A percentile compares a stretch with the other conserved stretches of the same genome.
phyloP scores from a whole-genome alignment of 192 early-diverging fungal species.

The Oehlia diaphana region DNA sequence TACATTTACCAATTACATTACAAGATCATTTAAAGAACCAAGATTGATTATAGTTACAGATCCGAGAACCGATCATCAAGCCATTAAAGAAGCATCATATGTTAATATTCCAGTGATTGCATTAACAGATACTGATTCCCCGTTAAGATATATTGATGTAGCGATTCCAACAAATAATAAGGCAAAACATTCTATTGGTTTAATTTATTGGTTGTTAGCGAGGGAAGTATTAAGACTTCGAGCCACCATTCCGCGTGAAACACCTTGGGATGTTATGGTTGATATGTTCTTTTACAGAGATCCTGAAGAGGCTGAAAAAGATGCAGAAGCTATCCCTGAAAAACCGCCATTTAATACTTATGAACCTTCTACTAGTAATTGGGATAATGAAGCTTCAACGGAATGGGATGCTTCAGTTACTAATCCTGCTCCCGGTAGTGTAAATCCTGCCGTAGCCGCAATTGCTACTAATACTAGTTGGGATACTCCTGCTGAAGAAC shows the following conservation, averaged over 20 bases:
- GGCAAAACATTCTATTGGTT: slow-evolving; percentile 98
- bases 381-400: slow-evolving; percentile 54
- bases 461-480: slow-evolving; percentile 22
- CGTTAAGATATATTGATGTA: slow-evolving; percentile 93
- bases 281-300: slow-evolving; percentile 99
- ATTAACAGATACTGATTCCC: slow-evolving; percentile 97
- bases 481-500: background rate
- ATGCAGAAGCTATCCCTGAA: slow-evolving; percentile 67
- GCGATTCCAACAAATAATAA: slow-evolving; percentile 99
- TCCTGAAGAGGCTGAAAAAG: slow-evolving; percentile 95
- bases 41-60: slow-evolving; percentile 97
- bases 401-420: slow-evolving; percentile 35
- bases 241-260: slow-evolving; percentile 82
- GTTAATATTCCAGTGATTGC: slow-evolving; percentile 99
- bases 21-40: slow-evolving; percentile 99
- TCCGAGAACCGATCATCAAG: slow-evolving; percentile 97
- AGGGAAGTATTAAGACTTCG: slow-evolving; percentile 99
- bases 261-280: slow-evolving; percentile 96
- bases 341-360: slow-evolving; percentile 34
- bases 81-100: slow-evolving; percentile 98
- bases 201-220: slow-evolving; percentile 96
- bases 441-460: slow-evolving; percentile 44
- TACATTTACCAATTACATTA: slow-evolving; percentile 99
- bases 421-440: slow-evolving; percentile 41
- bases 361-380: slow-evolving; percentile 53